Conservation (phyloP, 1,284 basidiomycete genomes). For the Pyrrhoderma lamaoense region DNA sequence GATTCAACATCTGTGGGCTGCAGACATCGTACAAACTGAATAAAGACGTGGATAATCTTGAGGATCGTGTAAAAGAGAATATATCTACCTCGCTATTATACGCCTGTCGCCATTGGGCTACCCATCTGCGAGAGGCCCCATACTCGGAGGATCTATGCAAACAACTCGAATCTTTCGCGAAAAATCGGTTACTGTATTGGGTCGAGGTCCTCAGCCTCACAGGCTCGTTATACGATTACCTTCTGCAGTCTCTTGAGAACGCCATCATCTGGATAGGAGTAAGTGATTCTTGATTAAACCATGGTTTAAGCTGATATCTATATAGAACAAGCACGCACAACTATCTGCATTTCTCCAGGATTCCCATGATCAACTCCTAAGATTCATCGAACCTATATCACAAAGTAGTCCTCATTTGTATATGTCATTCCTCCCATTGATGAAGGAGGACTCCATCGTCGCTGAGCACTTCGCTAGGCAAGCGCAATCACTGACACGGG, state of each 20-base stretch:
- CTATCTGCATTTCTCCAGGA: too few species aligned
- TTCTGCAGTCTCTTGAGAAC: too few species aligned
- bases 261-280: too few species aligned
- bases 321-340: too few species aligned
- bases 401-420: not conserved
- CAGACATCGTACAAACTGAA: constrained; percentile 22
- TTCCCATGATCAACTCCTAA: not conserved
- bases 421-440: constrained; percentile 6
- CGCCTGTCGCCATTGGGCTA: not conserved
- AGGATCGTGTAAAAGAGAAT: not conserved
- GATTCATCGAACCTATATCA: not conserved
- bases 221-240: not conserved
- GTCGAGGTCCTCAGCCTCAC: constrained; percentile 3
- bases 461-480: not conserved
- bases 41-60: not conserved
- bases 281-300: too few species aligned
- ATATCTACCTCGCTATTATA: not conserved
- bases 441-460: constrained; percentile 14
- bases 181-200: not conserved
- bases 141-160: too few species aligned
- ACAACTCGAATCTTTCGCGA: too few species aligned
- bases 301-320: too few species aligned
- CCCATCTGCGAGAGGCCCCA: not conserved
- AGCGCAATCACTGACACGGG: too few species aligned
- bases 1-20: constrained; percentile 55